A percentile compares a stretch with the other conserved stretches of the same genome.
phyloP scores from a whole-genome alignment of 208 protist genomes.

The Leishmania aethiopica region DNA sequence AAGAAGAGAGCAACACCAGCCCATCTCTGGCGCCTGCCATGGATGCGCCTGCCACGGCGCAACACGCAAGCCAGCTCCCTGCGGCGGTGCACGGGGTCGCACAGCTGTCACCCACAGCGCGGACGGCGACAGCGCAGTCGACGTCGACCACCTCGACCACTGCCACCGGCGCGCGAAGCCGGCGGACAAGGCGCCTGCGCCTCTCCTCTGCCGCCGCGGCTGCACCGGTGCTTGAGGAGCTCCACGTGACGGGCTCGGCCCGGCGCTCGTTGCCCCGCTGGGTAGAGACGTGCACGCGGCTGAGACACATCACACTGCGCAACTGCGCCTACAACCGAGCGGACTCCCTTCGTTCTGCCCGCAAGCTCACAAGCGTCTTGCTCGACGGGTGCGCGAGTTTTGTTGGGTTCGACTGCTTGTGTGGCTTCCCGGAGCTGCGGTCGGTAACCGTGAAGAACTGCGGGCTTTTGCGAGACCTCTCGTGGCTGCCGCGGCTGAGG shows the following conservation, averaged over 20 bases:
- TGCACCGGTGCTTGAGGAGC: constrained; percentile 26
- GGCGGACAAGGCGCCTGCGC: neutral
- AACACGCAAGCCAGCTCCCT: neutral
- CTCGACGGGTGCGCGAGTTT: constrained; percentile 17
- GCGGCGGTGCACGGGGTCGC: neutral
- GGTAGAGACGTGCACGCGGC: constrained; percentile 9
- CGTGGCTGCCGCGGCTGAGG: constrained; percentile 15
- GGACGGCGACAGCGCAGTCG: neutral
- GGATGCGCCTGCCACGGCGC: neutral
- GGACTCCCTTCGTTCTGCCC: neutral
- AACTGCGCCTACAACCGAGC: constrained; percentile 9
- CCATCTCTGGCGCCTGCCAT: neutral
- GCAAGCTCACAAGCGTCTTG: neutral
- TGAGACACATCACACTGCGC: constrained; percentile 7
- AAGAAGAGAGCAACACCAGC: constrained; percentile 5
- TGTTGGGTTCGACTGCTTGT: constrained; percentile 9
- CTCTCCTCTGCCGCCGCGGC: constrained; percentile 1
- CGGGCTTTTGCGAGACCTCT: constrained; percentile 2
- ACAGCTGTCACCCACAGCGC: neutral
- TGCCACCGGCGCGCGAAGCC: neutral
- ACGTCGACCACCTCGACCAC: neutral
- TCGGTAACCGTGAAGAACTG: constrained; percentile 11
- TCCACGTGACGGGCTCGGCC: constrained; percentile 14
- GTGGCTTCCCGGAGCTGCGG: constrained; percentile 11
- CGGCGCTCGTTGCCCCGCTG: constrained; percentile 11